Percentiles rank a stretch among this genome's conserved stretches.
Evolutionary conservation across 768 basidiomycete genomes (phyloP).

Genomic region (Hygrocybe coccinea): DNA sequence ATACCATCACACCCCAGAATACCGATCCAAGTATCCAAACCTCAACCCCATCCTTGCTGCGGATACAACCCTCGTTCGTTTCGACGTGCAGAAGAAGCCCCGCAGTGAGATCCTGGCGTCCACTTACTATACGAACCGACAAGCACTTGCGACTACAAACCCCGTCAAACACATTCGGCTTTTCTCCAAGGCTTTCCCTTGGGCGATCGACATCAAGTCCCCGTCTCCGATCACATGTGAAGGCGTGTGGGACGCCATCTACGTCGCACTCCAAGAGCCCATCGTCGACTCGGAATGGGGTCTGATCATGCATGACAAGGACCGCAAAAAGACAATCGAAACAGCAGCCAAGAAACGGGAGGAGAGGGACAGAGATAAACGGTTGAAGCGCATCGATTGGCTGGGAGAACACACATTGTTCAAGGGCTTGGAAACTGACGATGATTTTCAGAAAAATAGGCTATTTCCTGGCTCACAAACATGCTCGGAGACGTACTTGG

Average conservation of each 20-base stretch:
- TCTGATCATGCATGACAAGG: slow-evolving; percentile 42
- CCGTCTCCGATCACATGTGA: slow-evolving; percentile 43
- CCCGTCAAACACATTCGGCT: slow-evolving; percentile 45
- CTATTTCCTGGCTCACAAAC: slow-evolving; percentile 41
- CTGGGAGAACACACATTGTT: slow-evolving; percentile 57
- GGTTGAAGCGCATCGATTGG: slow-evolving; percentile 57
- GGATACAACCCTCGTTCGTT: slow-evolving; percentile 46
- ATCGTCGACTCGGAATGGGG: slow-evolving; percentile 66
- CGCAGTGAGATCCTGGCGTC: slow-evolving; percentile 38
- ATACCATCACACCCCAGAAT: background rate
- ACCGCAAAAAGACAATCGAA: slow-evolving; percentile 41
- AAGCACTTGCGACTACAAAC: slow-evolving; percentile 34
- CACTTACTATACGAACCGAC: slow-evolving; percentile 38
- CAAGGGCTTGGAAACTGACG: slow-evolving; percentile 57
- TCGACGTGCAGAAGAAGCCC: slow-evolving; percentile 44
- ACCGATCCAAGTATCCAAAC: slow-evolving; percentile 43
- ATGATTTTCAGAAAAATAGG: slow-evolving; percentile 49
- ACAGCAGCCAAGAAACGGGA: slow-evolving; percentile 47
- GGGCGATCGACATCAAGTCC: slow-evolving; percentile 53
- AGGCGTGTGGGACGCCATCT: slow-evolving; percentile 52
- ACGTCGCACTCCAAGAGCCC: slow-evolving; percentile 46
- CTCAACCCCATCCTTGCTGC: slow-evolving; percentile 51
- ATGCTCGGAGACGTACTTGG: slow-evolving; percentile 55
- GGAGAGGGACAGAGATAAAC: slow-evolving; percentile 33
- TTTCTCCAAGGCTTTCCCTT: slow-evolving; percentile 59